phyloP scores from a whole-genome alignment of 2,329 filamentous ascomycete genomes.

The Pseudopyricularia javanii region DNA sequence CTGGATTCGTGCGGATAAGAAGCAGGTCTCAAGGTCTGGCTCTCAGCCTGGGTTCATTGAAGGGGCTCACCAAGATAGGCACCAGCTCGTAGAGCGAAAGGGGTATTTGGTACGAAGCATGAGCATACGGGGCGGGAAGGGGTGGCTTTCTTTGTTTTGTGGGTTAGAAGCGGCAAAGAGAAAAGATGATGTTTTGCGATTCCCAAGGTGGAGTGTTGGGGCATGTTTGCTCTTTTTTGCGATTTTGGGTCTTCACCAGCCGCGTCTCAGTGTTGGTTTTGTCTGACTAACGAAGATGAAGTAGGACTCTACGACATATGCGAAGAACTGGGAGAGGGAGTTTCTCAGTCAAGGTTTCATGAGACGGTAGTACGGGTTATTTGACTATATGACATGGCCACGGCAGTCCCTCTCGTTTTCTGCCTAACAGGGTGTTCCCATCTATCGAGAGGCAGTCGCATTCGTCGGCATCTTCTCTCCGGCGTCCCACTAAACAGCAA shows the following conservation, averaged over 20 bases:
- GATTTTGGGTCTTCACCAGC: neutral
- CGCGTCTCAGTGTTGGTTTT: neutral
- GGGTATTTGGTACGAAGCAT: neutral
- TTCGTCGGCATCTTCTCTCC: neutral
- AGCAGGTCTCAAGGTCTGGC: conserved; percentile 93
- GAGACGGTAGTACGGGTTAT: no score
- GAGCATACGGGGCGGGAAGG: neutral
- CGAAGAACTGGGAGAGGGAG: neutral
- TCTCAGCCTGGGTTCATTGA: conserved; percentile 83
- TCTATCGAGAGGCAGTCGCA: neutral
- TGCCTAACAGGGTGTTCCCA: no score
- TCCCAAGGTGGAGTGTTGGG: neutral
- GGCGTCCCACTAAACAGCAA: neutral
- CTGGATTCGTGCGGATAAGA: conserved; percentile 94
- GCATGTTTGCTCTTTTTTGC: neutral
- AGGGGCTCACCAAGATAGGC: conserved; percentile 79
- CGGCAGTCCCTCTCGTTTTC: no score
- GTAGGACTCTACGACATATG: neutral
- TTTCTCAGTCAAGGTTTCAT: no score
- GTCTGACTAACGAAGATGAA: neutral
- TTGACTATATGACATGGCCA: no score
- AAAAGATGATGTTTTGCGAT: neutral
- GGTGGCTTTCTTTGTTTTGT: neutral
- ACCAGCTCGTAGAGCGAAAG: conserved; percentile 19
- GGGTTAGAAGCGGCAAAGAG: neutral